These are phyloP conservation scores for Eimeria falciformis DNA, from an alignment of 169 alveolate species.

Conservation along the genomic window DNA sequence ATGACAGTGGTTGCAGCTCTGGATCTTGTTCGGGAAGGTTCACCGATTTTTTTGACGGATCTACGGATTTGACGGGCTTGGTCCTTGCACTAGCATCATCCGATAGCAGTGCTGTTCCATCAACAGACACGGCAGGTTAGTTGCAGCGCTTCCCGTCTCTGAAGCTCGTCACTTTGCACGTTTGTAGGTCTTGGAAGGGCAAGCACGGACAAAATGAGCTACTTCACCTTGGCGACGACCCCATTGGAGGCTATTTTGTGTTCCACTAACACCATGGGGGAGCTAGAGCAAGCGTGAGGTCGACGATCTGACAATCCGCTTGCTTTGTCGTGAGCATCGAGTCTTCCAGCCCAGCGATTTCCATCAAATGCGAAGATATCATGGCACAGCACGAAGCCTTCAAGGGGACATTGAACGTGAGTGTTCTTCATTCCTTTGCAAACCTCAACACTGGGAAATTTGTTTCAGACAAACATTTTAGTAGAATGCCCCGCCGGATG, in stretches of 20 bases:
- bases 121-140: slow-evolving; percentile 32
- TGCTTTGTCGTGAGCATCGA: background rate
- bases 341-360: slow-evolving; percentile 76
- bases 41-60: slow-evolving; percentile 71
- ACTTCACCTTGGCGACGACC: slow-evolving; percentile 88
- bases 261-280: slow-evolving; percentile 89
- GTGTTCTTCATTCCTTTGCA: background rate
- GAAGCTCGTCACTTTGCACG: background rate
- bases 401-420: slow-evolving; percentile 76
- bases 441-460: background rate
- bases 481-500: slow-evolving; percentile 91
- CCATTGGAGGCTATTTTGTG: slow-evolving; percentile 90
- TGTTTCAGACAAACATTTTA: slow-evolving; percentile 87
- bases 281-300: slow-evolving; percentile 81
- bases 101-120: background rate
- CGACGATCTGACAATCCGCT: slow-evolving; percentile 27
- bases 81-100: slow-evolving; percentile 54
- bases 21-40: slow-evolving; percentile 86
- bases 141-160: background rate
- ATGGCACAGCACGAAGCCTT: slow-evolving; percentile 81
- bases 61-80: slow-evolving; percentile 69
- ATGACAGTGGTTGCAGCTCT: slow-evolving; percentile 87
- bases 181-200: slow-evolving; percentile 54
- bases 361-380: slow-evolving; percentile 80
- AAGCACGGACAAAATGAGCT: slow-evolving; percentile 58